Percentiles rank a stretch among this genome's conserved stretches.
These are phyloP conservation scores for Strobilomyces dryophilus DNA, from an alignment of 768 basidiomycete species.

Conservation along the genomic window DNA sequence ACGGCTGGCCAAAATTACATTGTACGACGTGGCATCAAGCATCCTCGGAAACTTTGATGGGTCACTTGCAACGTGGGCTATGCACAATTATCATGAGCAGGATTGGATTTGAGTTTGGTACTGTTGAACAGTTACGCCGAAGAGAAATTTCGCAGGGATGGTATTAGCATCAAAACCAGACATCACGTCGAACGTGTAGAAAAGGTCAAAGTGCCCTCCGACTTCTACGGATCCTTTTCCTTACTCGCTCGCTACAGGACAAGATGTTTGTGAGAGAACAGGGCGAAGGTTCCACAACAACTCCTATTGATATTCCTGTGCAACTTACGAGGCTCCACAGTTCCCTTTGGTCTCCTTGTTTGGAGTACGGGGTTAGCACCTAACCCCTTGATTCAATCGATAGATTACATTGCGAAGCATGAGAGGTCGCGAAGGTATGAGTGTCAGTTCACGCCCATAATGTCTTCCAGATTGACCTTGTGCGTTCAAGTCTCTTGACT, in stretches of 20 bases:
- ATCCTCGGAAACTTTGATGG: constrained; percentile 76
- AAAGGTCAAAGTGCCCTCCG: constrained; percentile 34
- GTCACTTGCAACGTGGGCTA: constrained; percentile 51
- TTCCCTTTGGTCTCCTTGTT: constrained; percentile 77
- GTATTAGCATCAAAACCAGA: constrained; percentile 65
- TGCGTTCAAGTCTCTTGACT: constrained; percentile 38
- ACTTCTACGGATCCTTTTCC: constrained; percentile 8
- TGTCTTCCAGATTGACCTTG: constrained; percentile 20
- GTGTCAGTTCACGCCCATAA: constrained; percentile 23
- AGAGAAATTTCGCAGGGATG: constrained; percentile 68
- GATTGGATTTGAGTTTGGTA: background rate
- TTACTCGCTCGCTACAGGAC: constrained; percentile 38
- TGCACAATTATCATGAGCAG: background rate
- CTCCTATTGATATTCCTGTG: constrained; percentile 5
- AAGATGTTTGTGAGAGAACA: constrained; percentile 67
- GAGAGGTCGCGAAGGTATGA: constrained; percentile 49
- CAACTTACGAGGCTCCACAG: constrained; percentile 33
- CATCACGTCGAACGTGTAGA: constrained; percentile 73
- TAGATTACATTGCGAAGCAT: constrained; percentile 59
- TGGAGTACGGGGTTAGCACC: constrained; percentile 86
- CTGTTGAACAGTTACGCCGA: constrained; percentile 61
- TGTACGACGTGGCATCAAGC: constrained; percentile 77
- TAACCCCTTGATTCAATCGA: constrained; percentile 69
- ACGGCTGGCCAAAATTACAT: constrained; percentile 61
- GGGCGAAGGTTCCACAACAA: constrained; percentile 51